These are phyloP conservation scores for Malus hybrid DNA, from an alignment of 331 rosid genomes.

Conservation along the genomic window DNA sequence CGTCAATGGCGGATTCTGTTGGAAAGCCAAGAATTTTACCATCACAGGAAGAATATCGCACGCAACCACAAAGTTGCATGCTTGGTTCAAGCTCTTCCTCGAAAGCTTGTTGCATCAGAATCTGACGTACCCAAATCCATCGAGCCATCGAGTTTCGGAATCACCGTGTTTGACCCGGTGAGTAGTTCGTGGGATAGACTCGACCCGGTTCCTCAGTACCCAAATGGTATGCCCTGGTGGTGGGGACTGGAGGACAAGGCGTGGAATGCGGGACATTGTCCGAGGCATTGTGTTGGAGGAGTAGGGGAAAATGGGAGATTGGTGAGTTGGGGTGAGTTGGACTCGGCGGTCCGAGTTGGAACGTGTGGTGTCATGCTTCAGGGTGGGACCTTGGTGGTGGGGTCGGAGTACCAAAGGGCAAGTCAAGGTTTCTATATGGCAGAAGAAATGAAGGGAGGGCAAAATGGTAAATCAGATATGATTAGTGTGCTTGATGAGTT, in stretches of 20 bases:
- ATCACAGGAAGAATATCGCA: conserved; percentile 39
- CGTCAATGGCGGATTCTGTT: conserved; percentile 55
- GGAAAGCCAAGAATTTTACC: conserved; percentile 40
- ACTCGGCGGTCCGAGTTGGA: conserved; percentile 38
- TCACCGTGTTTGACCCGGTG: conserved; percentile 48
- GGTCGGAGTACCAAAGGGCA: conserved; percentile 58
- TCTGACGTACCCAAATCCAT: conserved; percentile 11
- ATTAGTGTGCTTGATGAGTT: conserved; percentile 40
- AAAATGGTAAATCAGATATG: conserved; percentile 37
- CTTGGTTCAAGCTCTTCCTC: conserved; percentile 49
- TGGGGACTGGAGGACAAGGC: conserved; percentile 47
- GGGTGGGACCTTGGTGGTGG: conserved; percentile 27
- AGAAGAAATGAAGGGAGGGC: conserved; percentile 26
- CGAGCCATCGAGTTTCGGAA: conserved; percentile 30
- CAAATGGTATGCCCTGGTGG: conserved; percentile 45
- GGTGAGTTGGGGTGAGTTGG: conserved; percentile 31
- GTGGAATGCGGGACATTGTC: conserved; percentile 68
- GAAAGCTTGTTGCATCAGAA: background rate
- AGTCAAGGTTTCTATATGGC: conserved; percentile 34
- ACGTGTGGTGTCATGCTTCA: conserved; percentile 40
- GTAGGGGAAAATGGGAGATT: conserved; percentile 31
- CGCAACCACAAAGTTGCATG: conserved; percentile 46
- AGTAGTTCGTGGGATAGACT: conserved; percentile 43
- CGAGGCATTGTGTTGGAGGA: conserved; percentile 42
- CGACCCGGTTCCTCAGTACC: conserved; percentile 48